phyloP scores from a whole-genome alignment of 2,329 filamentous ascomycete genomes.

The Emericellopsis cladophorae region DNA sequence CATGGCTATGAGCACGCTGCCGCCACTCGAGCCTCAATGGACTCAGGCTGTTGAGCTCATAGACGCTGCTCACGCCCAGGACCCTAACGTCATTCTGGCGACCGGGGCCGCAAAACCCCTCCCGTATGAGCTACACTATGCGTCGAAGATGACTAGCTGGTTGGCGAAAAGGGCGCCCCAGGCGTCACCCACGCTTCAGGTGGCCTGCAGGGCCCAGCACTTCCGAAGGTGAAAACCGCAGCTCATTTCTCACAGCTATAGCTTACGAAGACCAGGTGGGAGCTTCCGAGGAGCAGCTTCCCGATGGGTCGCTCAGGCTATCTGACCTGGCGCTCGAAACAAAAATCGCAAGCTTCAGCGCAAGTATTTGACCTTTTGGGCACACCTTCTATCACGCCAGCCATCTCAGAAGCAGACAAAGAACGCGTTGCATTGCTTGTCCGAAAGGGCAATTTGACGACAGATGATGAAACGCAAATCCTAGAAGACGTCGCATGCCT shows the following conservation, averaged over 20 bases:
- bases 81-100: slow-evolving; percentile 24
- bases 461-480: slow-evolving; percentile 50
- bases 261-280: slow-evolving; percentile 41
- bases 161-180: slow-evolving; percentile 46
- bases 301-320: slow-evolving; percentile 68
- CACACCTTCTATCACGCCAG: slow-evolving; percentile 19
- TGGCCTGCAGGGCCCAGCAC: slow-evolving; percentile 77
- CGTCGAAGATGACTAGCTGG: slow-evolving; percentile 65
- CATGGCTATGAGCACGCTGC: slow-evolving; percentile 6
- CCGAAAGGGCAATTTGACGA: slow-evolving; percentile 60
- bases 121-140: slow-evolving; percentile 76
- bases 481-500: slow-evolving; percentile 80
- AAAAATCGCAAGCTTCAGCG: slow-evolving; percentile 51
- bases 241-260: neutral
- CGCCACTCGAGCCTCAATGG: slow-evolving; percentile 25
- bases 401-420: slow-evolving; percentile 35
- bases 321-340: slow-evolving; percentile 63
- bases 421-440: slow-evolving; percentile 58
- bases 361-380: slow-evolving; percentile 42
- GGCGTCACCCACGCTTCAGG: slow-evolving; percentile 53
- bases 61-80: slow-evolving; percentile 45
- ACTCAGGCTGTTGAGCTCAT: slow-evolving; percentile 50
- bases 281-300: slow-evolving; percentile 61
- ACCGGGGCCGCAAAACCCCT: slow-evolving; percentile 27
- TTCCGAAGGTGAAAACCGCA: slow-evolving; percentile 44